Conservation (phyloP, 805 yeast species). For the Wickerhamiella spandovensis region DNA sequence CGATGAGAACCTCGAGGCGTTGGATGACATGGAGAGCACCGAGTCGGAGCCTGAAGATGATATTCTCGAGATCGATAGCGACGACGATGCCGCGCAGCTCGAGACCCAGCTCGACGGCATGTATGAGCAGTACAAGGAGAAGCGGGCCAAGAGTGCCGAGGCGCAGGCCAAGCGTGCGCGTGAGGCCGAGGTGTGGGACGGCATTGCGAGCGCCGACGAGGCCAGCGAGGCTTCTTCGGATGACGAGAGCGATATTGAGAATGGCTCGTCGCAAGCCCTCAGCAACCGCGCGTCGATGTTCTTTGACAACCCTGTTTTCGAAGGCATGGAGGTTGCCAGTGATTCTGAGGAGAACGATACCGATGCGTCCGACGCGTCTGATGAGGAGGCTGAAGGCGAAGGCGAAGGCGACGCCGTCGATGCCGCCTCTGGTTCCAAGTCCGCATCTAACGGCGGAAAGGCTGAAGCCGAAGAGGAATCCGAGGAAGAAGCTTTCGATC, state of each 20-base stretch:
- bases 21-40: constrained; percentile 26
- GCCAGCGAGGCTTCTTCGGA: constrained; percentile 16
- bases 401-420: constrained; percentile 5
- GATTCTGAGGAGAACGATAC: constrained; percentile 20
- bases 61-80: constrained; percentile 19
- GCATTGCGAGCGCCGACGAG: constrained; percentile 23
- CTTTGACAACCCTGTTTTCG: constrained; percentile 27
- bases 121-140: constrained; percentile 55
- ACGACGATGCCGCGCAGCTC: constrained; percentile 36
- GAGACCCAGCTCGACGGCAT: constrained; percentile 74
- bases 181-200: constrained; percentile 29
- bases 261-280: constrained; percentile 9
- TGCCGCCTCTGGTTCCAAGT: not conserved
- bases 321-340: constrained; percentile 16
- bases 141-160: constrained; percentile 33
- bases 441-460: constrained; percentile 8
- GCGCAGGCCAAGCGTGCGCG: constrained; percentile 39
- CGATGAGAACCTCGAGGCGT: constrained; percentile 20
- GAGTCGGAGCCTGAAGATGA: constrained; percentile 24
- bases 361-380: constrained; percentile 11
- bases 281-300: constrained; percentile 27
- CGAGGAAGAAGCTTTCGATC: constrained; percentile 9
- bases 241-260: constrained; percentile 16
- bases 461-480: constrained; percentile 16
- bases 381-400: constrained; percentile 4